Base-by-base conservation (phyloP, 2,329 filamentous ascomycete genomes). In the Colletotrichum gloeosporioides region DNA sequence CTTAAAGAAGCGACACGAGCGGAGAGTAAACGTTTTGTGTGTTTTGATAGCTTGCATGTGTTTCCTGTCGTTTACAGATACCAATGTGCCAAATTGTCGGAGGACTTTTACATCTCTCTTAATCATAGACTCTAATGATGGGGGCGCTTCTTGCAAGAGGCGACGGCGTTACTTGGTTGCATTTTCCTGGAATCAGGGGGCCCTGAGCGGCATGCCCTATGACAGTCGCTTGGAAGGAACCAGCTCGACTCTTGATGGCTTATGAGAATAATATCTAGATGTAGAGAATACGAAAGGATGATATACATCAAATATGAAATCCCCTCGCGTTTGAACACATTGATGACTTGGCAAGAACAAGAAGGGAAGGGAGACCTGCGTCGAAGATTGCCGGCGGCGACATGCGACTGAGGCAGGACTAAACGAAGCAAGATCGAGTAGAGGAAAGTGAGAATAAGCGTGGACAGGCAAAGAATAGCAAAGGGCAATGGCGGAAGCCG, bases 221-320 rank as follows among this genome's bases (percentile, higher is more conserved):
- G 18, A n/a, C 3, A 31, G 27, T 44, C 63, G 15, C 18, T 72
- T 22, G 7, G 27, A 16, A 3, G 12, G 9, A 25, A 31, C 31
- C 25, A 27, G n/a, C 66, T 59, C 71, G 61, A 64, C 66, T 71
- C 66, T 59, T 10, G 36, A 49, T 74, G n/a, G 22, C 15, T 70
- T 71, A 64, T 18, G 66, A 64, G 16, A 6, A 53, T 49, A 66
- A 10, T 66, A 4, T 32, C 27, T 64, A 36, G 31, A 39, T 53
- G 27, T 66, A 16, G 18, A 27, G 32, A 29, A 59, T 18, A 72
- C n/a, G 32, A 61, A 49, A 32, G 12, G 25, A 68, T 15, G 67
- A 44, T 8, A 31, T 32, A 22, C 32, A 63, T 15, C 13, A 22
- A 49, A 13, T 13, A 16, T 39, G 36, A 39, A 9, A 39, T 36